These are phyloP conservation scores for Spirogloea muscicola DNA, from an alignment of 139 green algal genomes.

Conservation along the genomic window DNA sequence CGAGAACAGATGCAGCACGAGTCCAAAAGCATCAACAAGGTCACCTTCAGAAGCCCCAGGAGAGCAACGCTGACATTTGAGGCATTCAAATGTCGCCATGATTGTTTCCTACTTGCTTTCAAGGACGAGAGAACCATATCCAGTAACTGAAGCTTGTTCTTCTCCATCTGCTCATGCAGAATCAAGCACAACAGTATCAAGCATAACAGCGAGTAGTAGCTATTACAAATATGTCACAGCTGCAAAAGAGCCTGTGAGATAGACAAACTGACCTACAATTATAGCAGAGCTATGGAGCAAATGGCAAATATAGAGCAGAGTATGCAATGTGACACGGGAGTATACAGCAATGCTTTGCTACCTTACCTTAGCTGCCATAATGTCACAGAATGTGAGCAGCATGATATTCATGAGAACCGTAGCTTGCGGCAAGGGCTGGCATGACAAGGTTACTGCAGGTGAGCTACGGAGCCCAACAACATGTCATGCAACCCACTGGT, in stretches of 20 bases:
- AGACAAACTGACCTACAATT: too few relatives aligned
- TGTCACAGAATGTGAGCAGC: constrained; percentile 25
- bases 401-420: constrained; percentile 30
- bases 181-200: neutral
- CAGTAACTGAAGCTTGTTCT: constrained; percentile 23
- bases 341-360: too few relatives aligned
- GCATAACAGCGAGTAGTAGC: too few relatives aligned
- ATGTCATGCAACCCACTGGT: too few relatives aligned
- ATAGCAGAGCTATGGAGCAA: too few relatives aligned
- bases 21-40: too few relatives aligned
- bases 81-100: constrained; percentile 18
- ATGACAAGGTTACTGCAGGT: neutral
- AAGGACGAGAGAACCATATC: constrained; percentile 30
- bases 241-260: too few relatives aligned
- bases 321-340: too few relatives aligned
- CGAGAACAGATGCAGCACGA: too few relatives aligned
- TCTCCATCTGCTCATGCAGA: constrained; percentile 7
- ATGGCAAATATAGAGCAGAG: too few relatives aligned
- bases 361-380: constrained; percentile 41
- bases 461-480: too few relatives aligned
- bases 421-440: constrained; percentile 26
- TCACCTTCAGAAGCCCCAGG: constrained; percentile 34
- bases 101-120: constrained; percentile 28
- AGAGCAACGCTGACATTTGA: constrained; percentile 37
- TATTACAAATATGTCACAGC: too few relatives aligned